Evolutionary conservation across 768 basidiomycete species (phyloP), one percentile per base, ranked within the genome.

Genomic region (Phaeolepiota aurea): DNA sequence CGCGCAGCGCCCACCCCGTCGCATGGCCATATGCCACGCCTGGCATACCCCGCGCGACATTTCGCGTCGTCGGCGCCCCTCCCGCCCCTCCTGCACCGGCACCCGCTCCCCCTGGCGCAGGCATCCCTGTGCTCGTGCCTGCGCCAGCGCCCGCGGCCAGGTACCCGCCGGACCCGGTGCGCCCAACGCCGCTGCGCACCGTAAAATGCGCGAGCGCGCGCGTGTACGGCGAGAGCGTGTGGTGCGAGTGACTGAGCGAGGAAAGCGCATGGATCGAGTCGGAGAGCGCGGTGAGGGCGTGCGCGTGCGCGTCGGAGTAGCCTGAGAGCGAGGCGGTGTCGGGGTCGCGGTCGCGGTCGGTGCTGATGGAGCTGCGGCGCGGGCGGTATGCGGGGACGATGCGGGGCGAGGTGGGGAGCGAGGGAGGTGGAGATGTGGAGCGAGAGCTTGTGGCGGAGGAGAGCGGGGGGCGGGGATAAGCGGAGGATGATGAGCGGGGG

Each of bases 201-300:
- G 92, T 89, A 57, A 94, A 93, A 59, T 96, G 91, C 44, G 86
- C 82, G 20, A 91, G 70, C 11, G 84, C 81, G 40, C 90, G 79
- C 4, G 93, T 96, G 59, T 94, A 97, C 0, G 93, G 94, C 1
- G 87, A 90, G 2, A 99, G 66, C 0, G 94, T 99, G 54, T 96
- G 94, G 53, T 96, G 90, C 1, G 90, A 91, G 49, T 82, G 73
- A 14, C 79, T 82, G 34, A 99, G 76, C 3, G 86, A 87, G 13
- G 88, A 83, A 7, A 98, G 66, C 47, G 94, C 88, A 41, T 85
- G 87, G 15, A 94, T 71, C 3, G 82, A 79, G 47, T 82, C 80
- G 61, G 78, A 64, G n/a, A 74, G 56, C 0, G 72, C 63, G 0
- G 84, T 28, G 25, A n/a, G 25, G 25, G 25, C n/a, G 7, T 28